Evolutionary conservation across 2,329 filamentous ascomycete genomes (phyloP).

Genomic region (Cladophialophora carrionii): DNA sequence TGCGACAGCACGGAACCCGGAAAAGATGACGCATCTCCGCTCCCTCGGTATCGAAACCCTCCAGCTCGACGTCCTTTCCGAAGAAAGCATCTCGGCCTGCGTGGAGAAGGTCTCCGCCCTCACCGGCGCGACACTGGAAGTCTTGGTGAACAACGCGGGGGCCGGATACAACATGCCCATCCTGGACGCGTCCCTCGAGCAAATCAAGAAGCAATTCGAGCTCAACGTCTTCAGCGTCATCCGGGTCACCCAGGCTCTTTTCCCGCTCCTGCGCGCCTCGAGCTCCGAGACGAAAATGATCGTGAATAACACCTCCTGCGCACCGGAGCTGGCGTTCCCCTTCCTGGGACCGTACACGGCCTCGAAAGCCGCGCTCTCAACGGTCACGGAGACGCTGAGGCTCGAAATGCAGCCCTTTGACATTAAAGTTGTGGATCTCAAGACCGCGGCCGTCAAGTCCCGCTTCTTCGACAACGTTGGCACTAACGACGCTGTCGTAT

Average conservation of each 20-base stretch:
- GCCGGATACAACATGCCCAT: conserved; percentile 43
- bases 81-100: conserved; percentile 40
- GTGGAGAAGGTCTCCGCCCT: conserved; percentile 32
- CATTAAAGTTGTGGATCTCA: conserved; percentile 41
- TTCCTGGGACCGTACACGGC: conserved; percentile 43
- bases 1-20: conserved; percentile 50
- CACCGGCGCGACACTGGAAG: conserved; percentile 41
- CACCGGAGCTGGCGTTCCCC: conserved; percentile 37
- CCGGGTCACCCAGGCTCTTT: conserved; percentile 43
- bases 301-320: conserved; percentile 40
- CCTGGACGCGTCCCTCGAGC: conserved; percentile 44
- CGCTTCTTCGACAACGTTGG: conserved; percentile 46
- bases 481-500: conserved; percentile 45
- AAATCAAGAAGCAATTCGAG: conserved; percentile 43
- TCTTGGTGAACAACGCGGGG: conserved; percentile 53
- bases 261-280: conserved; percentile 36
- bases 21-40: conserved; percentile 41
- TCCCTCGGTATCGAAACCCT: conserved; percentile 40
- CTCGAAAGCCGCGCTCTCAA: conserved; percentile 61
- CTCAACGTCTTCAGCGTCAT: conserved; percentile 50
- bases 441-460: conserved; percentile 38
- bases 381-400: conserved; percentile 56
- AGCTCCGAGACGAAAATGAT: conserved; percentile 38
- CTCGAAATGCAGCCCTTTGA: conserved; percentile 42
- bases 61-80: conserved; percentile 42